Percentiles rank a stretch among this genome's conserved stretches.
These are phyloP conservation scores for Olyra latifolia DNA, from an alignment of 176 grass and related monocot genomes.

Conservation along the genomic window DNA sequence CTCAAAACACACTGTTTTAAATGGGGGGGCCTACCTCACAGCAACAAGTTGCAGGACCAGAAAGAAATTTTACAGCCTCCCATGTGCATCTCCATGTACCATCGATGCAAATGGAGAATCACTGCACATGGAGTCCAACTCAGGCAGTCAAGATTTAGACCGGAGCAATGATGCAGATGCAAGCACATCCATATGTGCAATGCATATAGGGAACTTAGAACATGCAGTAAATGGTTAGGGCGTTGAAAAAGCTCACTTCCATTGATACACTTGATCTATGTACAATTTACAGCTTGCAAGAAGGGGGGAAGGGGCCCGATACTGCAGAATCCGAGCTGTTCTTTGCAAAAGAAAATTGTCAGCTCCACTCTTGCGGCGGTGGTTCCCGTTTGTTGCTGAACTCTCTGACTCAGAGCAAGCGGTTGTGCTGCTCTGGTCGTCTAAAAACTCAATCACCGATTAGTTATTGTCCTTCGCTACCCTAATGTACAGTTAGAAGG, in stretches of 20 bases:
- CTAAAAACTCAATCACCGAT: conserved; percentile 48
- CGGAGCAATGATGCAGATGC: conserved; percentile 31
- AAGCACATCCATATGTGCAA: conserved; percentile 1
- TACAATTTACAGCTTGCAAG: conserved; percentile 65
- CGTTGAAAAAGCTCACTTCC: conserved; percentile 37
- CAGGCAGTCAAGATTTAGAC: conserved; percentile 46
- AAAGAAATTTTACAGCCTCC: conserved; percentile 34
- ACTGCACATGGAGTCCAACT: conserved; percentile 59
- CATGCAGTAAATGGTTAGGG: not conserved
- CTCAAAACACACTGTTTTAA: conserved; percentile 29
- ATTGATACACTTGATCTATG: conserved; percentile 57
- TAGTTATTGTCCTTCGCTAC: conserved; percentile 61
- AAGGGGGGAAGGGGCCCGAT: conserved; percentile 25
- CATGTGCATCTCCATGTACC: conserved; percentile 54
- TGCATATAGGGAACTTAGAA: conserved; percentile 8
- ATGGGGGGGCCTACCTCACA: conserved; percentile 28
- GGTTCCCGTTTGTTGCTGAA: conserved; percentile 40
- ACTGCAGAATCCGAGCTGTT: conserved; percentile 34
- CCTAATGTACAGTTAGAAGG: conserved; percentile 68
- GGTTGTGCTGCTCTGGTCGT: conserved; percentile 56
- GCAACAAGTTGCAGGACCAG: conserved; percentile 44
- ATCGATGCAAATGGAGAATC: conserved; percentile 56
- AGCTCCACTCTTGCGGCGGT: conserved; percentile 25
- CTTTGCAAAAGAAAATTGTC: conserved; percentile 16
- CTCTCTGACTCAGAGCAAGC: conserved; percentile 51